Evolutionary conservation across 2,329 filamentous ascomycete genomes (phyloP).

Genomic region (Myriosclerotinia scirpicola): DNA sequence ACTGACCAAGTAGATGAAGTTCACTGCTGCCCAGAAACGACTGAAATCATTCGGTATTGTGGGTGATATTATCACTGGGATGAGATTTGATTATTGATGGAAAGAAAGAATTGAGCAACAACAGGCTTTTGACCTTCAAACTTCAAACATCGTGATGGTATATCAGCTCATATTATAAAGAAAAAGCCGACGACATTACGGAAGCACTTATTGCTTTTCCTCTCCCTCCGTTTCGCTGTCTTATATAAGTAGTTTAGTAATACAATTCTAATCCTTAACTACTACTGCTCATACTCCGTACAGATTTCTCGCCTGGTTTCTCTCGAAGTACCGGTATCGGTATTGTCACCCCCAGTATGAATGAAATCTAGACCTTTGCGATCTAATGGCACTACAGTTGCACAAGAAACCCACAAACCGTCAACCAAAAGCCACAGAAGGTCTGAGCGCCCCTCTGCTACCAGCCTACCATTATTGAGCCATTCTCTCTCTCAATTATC

Average conservation of each 20-base stretch:
- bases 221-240: not conserved
- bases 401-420: not conserved
- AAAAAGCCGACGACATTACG: not conserved
- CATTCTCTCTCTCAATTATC: too few relatives aligned
- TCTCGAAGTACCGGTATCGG: not conserved
- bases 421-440: not conserved
- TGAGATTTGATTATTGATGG: not conserved
- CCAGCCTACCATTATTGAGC: not conserved
- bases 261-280: too few relatives aligned
- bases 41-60: slow-evolving; percentile 4
- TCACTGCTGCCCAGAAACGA: not conserved
- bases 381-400: slow-evolving; percentile 11
- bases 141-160: not conserved
- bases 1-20: not conserved
- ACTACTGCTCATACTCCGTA: too few relatives aligned
- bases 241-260: too few relatives aligned
- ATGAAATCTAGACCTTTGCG: not conserved
- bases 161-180: slow-evolving; percentile 5
- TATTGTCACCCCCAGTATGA: not conserved
- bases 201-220: not conserved
- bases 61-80: not conserved
- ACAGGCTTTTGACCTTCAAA: not conserved
- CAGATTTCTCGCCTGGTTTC: not conserved
- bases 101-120: not conserved
- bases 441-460: slow-evolving; percentile 13